phyloP scores from a whole-genome alignment of 2,329 filamentous ascomycete species.

The Epichloe hybrida region DNA sequence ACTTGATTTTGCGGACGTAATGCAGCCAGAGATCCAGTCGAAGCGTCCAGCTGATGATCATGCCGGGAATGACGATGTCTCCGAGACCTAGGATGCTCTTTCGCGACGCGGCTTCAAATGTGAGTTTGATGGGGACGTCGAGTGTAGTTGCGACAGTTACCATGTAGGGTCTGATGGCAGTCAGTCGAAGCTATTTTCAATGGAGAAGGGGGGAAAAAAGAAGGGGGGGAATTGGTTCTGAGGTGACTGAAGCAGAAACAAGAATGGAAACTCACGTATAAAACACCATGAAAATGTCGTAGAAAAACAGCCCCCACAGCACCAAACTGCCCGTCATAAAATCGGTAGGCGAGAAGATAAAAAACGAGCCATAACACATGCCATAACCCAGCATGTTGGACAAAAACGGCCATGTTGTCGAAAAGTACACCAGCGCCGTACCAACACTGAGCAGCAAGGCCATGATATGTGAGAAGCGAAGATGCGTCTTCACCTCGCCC shows the following conservation, averaged over 20 bases:
- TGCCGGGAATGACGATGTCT: constrained; percentile 87
- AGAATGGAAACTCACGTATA: constrained; percentile 48
- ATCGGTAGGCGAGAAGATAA: constrained; percentile 78
- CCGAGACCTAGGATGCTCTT: constrained; percentile 77
- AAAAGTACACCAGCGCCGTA: constrained; percentile 51
- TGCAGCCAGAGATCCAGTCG: constrained; percentile 83
- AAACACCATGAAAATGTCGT: constrained; percentile 89
- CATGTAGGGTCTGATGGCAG: constrained; percentile 57
- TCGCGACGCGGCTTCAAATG: constrained; percentile 56
- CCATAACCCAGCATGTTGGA: constrained; percentile 81
- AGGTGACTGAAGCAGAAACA: background rate
- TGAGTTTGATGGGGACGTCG: constrained; percentile 84
- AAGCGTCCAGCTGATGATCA: constrained; percentile 76
- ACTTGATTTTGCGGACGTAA: constrained; percentile 56
- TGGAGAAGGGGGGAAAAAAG: too few species aligned
- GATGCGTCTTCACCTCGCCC: constrained; percentile 29
- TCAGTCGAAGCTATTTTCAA: background rate
- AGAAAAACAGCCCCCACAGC: constrained; percentile 71
- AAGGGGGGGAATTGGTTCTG: background rate
- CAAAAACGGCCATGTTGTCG: constrained; percentile 42
- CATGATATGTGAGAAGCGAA: constrained; percentile 44
- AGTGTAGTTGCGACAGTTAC: constrained; percentile 75
- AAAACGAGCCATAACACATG: constrained; percentile 73
- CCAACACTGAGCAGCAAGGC: constrained; percentile 40
- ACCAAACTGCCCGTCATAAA: constrained; percentile 72